Evolutionary conservation across 495 filamentous ascomycete genomes (phyloP), one percentile per base, ranked within the genome.

Genomic region (Annulohypoxylon maeteangense): DNA sequence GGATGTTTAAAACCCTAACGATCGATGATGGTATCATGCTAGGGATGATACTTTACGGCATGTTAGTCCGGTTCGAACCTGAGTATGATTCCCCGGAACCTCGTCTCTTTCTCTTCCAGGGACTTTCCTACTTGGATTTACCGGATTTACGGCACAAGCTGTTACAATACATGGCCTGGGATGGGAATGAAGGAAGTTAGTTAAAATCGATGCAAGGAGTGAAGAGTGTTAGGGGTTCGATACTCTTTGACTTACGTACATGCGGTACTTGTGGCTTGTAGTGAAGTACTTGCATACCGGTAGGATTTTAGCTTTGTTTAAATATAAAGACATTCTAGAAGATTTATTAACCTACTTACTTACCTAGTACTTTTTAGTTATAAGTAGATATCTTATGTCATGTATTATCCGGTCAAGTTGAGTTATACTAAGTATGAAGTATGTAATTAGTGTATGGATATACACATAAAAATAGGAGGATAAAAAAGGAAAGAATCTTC

Each of bases 161-260:
- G 36, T 51, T 27, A n/a, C 5, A n/a, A 10, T 29, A 29, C 3
- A 6, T 29, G 6, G 27, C 22, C 16, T 14, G 16, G 31, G 5
- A 11, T 10, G 7, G 51, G n/a, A n/a, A n/a, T n/a, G n/a, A 22
- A 36, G 20, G 22, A 36, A 22, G 31, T 36, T 31, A 34, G 14
- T 20, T 55, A n/a, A 36, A 36, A n/a, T 55, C 31, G 29, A 55
- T 16, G 47, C 7, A 48, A 48, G 45, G 47, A 51, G 47, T n/a
- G 7, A 50, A 1, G 10, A 25, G 25, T 27, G 47, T n/a, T 29
- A 48, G 40, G 40, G 40, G 40, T 18, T 20, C 16, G 6, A 16
- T 44, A 48, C 45, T 48, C 22, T 48, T 25, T 48, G 22, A 48
- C 20, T 2, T 12, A 23, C 18, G 8, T 48, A 48, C 18, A 44